These are phyloP conservation scores for Blastocystis hominis DNA, from an alignment of 352 stramenopile genomes.

Conservation along the genomic window DNA sequence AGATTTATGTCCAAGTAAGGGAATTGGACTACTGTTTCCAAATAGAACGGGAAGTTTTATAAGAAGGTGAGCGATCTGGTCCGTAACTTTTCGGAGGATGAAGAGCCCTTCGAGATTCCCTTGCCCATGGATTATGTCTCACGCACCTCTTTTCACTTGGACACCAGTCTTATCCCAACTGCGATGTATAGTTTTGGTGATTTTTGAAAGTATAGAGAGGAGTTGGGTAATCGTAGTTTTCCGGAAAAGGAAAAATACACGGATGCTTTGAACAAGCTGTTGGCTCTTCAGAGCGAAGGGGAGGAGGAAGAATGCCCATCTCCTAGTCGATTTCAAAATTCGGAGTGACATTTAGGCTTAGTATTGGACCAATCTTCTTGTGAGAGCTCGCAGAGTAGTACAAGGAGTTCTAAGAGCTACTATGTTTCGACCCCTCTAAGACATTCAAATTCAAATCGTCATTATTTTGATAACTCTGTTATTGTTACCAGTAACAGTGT, in stretches of 20 bases:
- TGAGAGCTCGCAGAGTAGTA: no score
- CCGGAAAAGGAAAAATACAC: neutral
- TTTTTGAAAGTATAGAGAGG: neutral
- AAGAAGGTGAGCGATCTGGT: neutral
- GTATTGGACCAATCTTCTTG: no score
- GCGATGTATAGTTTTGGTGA: neutral
- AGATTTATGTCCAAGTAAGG: neutral
- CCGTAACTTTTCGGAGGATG: neutral
- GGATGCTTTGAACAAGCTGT: neutral
- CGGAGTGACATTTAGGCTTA: neutral
- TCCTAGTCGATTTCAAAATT: neutral
- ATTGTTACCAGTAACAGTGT: neutral
- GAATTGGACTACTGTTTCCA: no score
- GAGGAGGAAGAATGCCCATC: neutral
- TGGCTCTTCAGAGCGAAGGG: neutral
- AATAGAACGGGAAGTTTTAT: conserved; percentile 8
- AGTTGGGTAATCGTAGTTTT: neutral
- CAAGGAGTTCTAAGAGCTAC: no score
- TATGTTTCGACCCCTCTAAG: no score
- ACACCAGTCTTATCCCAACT: neutral
- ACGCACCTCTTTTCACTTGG: neutral
- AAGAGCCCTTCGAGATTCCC: neutral
- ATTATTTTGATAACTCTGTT: neutral
- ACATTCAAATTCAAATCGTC: neutral
- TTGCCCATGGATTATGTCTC: conserved; percentile 6